These are phyloP conservation scores for Aspergillus pseudonomiae DNA, from an alignment of 2,329 filamentous ascomycete genomes.

Conservation along the genomic window DNA sequence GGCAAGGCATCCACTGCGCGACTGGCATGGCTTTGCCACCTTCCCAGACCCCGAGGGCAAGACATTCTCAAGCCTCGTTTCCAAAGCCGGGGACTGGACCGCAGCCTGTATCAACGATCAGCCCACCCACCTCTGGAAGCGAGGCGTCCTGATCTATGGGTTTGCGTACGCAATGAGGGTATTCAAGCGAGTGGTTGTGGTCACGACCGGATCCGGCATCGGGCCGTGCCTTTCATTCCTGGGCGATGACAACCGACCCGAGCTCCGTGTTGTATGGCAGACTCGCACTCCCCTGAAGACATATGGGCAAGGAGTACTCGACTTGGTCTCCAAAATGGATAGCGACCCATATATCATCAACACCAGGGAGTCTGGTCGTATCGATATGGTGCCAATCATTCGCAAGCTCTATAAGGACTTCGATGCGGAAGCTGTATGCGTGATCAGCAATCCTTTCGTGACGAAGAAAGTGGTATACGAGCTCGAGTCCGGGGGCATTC, in stretches of 20 bases:
- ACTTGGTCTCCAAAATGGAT: conserved; percentile 61
- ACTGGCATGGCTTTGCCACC: conserved; percentile 78
- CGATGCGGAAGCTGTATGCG: conserved; percentile 68
- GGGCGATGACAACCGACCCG: conserved; percentile 47
- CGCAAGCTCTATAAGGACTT: conserved; percentile 54
- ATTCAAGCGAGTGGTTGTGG: conserved; percentile 66
- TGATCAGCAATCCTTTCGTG: conserved; percentile 71
- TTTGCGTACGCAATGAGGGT: conserved; percentile 69
- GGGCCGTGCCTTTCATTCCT: conserved; percentile 69
- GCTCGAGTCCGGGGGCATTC: conserved; percentile 66
- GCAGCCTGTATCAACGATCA: conserved; percentile 62
- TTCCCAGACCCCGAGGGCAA: conserved; percentile 62
- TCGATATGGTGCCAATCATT: conserved; percentile 62
- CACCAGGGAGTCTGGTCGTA: conserved; percentile 61
- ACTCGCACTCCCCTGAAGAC: conserved; percentile 64
- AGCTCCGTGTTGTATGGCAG: conserved; percentile 68
- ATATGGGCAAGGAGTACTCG: conserved; percentile 62
- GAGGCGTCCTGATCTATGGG: conserved; percentile 68
- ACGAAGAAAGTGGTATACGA: conserved; percentile 71
- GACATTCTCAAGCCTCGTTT: conserved; percentile 70
- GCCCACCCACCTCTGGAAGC: conserved; percentile 67
- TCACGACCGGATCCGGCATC: conserved; percentile 74
- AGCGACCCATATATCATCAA: conserved; percentile 69
- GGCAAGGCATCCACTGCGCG: conserved; percentile 64
- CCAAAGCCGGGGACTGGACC: conserved; percentile 78